A percentile compares a stretch with the other conserved stretches of the same genome.
These are phyloP conservation scores for Zelopaecilomyces penicillatus DNA, from an alignment of 2,329 filamentous ascomycete species.

Conservation along the genomic window DNA sequence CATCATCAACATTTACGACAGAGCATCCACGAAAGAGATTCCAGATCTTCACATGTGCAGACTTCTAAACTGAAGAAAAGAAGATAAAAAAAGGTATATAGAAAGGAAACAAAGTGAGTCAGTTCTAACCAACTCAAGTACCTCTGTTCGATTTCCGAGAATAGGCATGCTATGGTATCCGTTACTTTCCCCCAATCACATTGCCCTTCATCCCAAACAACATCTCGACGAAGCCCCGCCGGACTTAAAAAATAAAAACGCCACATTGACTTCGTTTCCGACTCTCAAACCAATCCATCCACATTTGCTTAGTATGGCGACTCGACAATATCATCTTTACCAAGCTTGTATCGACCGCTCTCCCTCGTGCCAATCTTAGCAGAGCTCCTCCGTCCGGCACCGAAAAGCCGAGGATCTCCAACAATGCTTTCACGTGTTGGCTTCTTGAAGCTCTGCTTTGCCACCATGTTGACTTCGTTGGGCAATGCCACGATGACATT, in stretches of 20 bases:
- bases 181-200: neutral
- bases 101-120: too few relatives aligned
- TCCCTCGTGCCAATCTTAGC: constrained; percentile 44
- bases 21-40: too few relatives aligned
- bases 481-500: constrained; percentile 95
- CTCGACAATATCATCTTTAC: constrained; percentile 77
- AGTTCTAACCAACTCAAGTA: constrained; percentile 1
- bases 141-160: constrained; percentile 1
- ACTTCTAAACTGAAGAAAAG: constrained; percentile 3
- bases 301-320: constrained; percentile 40
- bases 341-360: constrained; percentile 62
- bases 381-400: constrained; percentile 39
- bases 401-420: constrained; percentile 41
- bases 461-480: constrained; percentile 97
- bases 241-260: too few relatives aligned
- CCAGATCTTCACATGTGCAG: neutral
- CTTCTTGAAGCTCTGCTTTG: constrained; percentile 72
- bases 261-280: neutral
- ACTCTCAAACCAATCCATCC: neutral
- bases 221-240: neutral
- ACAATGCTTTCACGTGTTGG: constrained; percentile 93
- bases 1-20: too few relatives aligned
- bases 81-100: neutral
- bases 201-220: neutral
- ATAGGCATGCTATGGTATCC: constrained; percentile 7